Evolutionary conservation across 805 yeast species (phyloP).

Genomic region (Saccharomyces eubayanus): DNA sequence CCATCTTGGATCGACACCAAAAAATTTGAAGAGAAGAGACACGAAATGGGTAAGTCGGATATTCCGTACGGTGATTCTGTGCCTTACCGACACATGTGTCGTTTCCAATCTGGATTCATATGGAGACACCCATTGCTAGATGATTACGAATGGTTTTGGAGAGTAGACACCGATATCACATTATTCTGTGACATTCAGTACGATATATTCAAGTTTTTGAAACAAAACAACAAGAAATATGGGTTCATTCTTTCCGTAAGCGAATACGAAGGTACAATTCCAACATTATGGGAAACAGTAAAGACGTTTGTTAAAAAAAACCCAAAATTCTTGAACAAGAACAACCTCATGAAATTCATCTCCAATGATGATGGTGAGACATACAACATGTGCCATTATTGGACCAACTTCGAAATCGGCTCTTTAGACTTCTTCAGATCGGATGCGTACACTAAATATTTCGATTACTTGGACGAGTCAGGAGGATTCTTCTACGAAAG

Average conservation of each 20-base stretch:
- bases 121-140: slow-evolving; percentile 49
- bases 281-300: slow-evolving; percentile 50
- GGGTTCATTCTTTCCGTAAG: slow-evolving; percentile 62
- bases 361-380: slow-evolving; percentile 54
- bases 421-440: slow-evolving; percentile 62
- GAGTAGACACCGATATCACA: slow-evolving; percentile 64
- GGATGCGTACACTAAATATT: slow-evolving; percentile 48
- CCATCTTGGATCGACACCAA: slow-evolving; percentile 58
- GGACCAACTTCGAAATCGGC: slow-evolving; percentile 75
- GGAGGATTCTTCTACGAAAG: slow-evolving; percentile 84
- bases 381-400: slow-evolving; percentile 72
- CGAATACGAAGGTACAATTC: slow-evolving; percentile 56
- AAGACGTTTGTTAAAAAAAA: slow-evolving; percentile 39
- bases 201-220: slow-evolving; percentile 56
- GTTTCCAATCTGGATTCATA: slow-evolving; percentile 46
- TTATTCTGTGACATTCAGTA: slow-evolving; percentile 52
- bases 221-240: slow-evolving; percentile 45
- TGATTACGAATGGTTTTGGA: slow-evolving; percentile 64
- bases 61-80: slow-evolving; percentile 53
- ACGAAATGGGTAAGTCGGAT: slow-evolving; percentile 35
- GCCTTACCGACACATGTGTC: slow-evolving; percentile 62
- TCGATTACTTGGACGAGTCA: slow-evolving; percentile 49
- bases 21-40: slow-evolving; percentile 39
- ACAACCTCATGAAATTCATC: slow-evolving; percentile 56
- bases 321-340: slow-evolving; percentile 35